Percentiles rank a stretch among this genome's conserved stretches.
phyloP scores from a whole-genome alignment of 257 asterid genomes.

The Knoxia roxburghii region DNA sequence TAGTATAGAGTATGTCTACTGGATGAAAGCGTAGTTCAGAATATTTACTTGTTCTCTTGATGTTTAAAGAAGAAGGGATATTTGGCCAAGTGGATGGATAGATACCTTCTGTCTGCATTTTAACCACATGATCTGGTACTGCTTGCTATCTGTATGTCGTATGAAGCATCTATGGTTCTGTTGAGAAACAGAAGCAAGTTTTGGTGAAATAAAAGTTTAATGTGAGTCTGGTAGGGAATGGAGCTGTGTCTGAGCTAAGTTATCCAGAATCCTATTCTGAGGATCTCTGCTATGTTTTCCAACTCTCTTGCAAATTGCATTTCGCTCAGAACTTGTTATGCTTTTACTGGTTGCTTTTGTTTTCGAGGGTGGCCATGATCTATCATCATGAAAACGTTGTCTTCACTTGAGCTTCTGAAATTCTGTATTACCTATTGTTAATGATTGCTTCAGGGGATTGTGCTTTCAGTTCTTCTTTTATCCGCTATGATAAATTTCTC shows the following conservation, averaged over 20 bases:
- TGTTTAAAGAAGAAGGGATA: background rate
- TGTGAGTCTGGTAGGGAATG: background rate
- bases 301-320: background rate
- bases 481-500: no score
- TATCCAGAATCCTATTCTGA: background rate
- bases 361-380: background rate
- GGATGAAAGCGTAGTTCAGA: background rate
- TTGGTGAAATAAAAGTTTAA: background rate
- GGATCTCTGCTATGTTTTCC: background rate
- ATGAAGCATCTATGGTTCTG: background rate
- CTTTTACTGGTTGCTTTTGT: background rate
- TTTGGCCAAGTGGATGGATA: background rate
- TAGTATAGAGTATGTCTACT: background rate
- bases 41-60: background rate
- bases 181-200: background rate
- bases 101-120: background rate
- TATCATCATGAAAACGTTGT: no score
- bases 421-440: no score
- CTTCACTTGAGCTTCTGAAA: no score
- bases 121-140: background rate
- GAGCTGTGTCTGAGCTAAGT: background rate
- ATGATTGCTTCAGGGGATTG: no score
- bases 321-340: background rate
- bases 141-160: background rate
- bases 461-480: no score